Base-by-base conservation (phyloP, 2,329 filamentous ascomycete genomes). In the Rutstroemia sp. region DNA sequence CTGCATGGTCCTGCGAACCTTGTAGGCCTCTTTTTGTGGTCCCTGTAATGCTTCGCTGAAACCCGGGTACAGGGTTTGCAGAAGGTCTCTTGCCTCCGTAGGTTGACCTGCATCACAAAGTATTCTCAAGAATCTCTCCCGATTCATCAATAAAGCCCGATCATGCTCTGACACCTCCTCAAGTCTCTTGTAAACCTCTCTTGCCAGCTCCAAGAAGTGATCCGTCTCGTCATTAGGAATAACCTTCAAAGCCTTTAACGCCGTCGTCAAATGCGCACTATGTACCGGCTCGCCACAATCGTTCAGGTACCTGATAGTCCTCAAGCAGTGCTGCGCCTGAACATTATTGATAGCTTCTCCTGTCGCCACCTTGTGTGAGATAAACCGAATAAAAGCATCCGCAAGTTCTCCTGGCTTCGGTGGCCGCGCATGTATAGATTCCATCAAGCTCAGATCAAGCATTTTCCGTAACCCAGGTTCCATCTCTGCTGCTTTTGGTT, bases 381-480 rank as follows among this genome's bases (percentile, higher is more conserved):
- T 84, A 61, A 92, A 84, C 9, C 76, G 72, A 55, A 73, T 76
- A 69, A 88, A 85, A 5, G 87, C 88, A 38, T 79, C 74, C 0
- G 82, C 71, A 2, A 96, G 74, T 36, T 88, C 81, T n/a, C 76
- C 69, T 3, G 76, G 73, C 0, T 80, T 71, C 16, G 89, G 90
- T 9, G 82, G 79, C 36, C 89, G 81, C 38, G 84, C 75, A 51
- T 80, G 78, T 56, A 88, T 79, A 51, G 80, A 76, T 62, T 85
- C 73, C 58, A 82, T 80, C 62, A 81, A 81, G 52, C 80, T 75
- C 69, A 89, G 80, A 57, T 88, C 80, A 64, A 88, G 79, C 73
- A 96, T 81, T 16, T 79, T 80, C 61, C 83, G 82, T 65, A 91
- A 81, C 53, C 90, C 91, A 0, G 82, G 87, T 65, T 84, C 87